Evolutionary conservation across 257 asterid genomes (phyloP).

Genomic region (Ehretia macrophylla): DNA sequence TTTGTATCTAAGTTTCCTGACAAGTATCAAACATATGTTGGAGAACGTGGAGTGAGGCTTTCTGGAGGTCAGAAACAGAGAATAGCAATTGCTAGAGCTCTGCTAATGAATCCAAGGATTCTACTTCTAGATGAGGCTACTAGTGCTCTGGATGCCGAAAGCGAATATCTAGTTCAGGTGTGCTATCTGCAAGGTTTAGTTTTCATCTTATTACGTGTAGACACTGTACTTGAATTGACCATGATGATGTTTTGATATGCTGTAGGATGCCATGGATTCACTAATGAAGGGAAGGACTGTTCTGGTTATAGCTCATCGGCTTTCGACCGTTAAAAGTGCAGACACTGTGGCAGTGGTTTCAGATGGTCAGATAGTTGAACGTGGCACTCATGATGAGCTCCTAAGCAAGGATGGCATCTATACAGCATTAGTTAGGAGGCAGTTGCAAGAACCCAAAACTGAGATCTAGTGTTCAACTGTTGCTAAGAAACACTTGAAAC

Average conservation of each 20-base stretch:
- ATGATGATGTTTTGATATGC: not conserved
- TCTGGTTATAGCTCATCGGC: conserved; percentile 85
- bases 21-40: conserved; percentile 59
- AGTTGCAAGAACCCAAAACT: conserved; percentile 59
- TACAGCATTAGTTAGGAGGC: conserved; percentile 71
- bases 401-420: conserved; percentile 58
- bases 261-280: conserved; percentile 87
- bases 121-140: conserved; percentile 84
- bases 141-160: conserved; percentile 84
- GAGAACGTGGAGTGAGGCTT: conserved; percentile 82
- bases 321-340: conserved; percentile 80
- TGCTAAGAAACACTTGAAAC: not conserved
- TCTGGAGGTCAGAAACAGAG: conserved; percentile 94
- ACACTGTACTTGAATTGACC: not conserved
- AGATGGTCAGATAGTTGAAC: conserved; percentile 76
- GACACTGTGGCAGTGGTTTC: conserved; percentile 80
- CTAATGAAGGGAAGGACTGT: conserved; percentile 83
- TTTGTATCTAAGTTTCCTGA: conserved; percentile 61
- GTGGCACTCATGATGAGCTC: conserved; percentile 69
- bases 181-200: conserved; percentile 9
- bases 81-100: conserved; percentile 84
- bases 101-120: conserved; percentile 68
- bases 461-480: conserved; percentile 7
- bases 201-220: not conserved
- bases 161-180: conserved; percentile 81